Conservation (phyloP, 2,329 filamentous ascomycete genomes). For the Pseudogymnoascus sp. region DNA sequence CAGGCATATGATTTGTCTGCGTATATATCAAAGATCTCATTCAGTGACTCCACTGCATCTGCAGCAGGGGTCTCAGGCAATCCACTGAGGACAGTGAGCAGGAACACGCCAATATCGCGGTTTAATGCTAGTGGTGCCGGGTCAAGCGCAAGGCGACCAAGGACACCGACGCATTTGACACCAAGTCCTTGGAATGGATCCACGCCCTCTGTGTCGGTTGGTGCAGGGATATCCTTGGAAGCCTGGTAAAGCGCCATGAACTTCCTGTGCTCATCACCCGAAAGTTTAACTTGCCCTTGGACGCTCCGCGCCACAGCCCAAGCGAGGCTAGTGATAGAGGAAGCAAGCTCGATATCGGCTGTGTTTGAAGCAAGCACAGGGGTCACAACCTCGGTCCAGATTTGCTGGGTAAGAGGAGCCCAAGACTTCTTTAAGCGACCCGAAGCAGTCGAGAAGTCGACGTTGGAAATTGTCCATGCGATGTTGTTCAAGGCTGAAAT, state of each 20-base stretch:
- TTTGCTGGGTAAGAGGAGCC: conserved; percentile 44
- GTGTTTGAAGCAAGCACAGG: conserved; percentile 55
- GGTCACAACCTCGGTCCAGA: conserved; percentile 53
- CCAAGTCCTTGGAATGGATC: conserved; percentile 56
- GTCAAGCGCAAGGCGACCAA: conserved; percentile 55
- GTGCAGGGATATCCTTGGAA: conserved; percentile 36
- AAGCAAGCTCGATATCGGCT: conserved; percentile 54
- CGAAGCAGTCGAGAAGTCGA: conserved; percentile 51
- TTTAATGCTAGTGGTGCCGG: conserved; percentile 49
- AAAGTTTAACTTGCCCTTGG: conserved; percentile 41
- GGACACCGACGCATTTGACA: conserved; percentile 60
- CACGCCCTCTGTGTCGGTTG: conserved; percentile 22
- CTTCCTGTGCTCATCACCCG: conserved; percentile 50
- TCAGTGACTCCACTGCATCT: conserved; percentile 56
- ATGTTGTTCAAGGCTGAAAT: conserved; percentile 61
- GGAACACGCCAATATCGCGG: conserved; percentile 57
- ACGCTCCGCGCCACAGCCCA: conserved; percentile 58
- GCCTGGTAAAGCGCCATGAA: conserved; percentile 62
- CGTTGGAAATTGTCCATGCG: conserved; percentile 57
- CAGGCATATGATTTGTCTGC: conserved; percentile 52
- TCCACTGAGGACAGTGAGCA: conserved; percentile 48
- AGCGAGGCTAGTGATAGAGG: conserved; percentile 56
- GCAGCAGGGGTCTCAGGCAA: conserved; percentile 49
- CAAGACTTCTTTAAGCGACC: conserved; percentile 46
- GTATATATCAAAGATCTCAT: conserved; percentile 64